Evolutionary conservation across 108 stramenopile species (phyloP).

Genomic region (Schizochytrium sp.): DNA sequence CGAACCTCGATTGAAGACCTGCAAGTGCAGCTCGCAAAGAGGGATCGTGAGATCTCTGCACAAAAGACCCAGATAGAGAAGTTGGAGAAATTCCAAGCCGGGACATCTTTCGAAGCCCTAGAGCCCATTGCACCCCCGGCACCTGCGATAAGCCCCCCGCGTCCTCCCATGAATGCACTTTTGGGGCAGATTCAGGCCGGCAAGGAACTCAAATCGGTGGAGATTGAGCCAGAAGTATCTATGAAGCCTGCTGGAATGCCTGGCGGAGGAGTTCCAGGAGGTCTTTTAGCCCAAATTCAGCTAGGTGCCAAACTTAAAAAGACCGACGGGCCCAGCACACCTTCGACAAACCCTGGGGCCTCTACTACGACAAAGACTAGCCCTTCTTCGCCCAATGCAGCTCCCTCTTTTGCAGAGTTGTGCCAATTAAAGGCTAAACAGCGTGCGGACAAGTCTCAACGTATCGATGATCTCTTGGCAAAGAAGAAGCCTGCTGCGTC

Average conservation of each 20-base stretch:
- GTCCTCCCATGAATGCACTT: background rate
- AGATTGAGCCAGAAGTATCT: too few species aligned
- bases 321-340: background rate
- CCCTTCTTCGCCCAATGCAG: background rate
- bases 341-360: background rate
- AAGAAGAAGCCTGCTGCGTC: background rate
- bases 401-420: slow-evolving; percentile 6
- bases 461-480: slow-evolving; percentile 19
- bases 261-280: background rate
- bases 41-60: background rate
- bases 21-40: background rate
- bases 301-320: background rate
- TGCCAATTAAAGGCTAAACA: slow-evolving; percentile 20
- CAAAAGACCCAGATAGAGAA: background rate
- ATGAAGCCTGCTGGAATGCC: too few species aligned
- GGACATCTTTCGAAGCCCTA: background rate
- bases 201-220: too few species aligned
- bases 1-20: background rate
- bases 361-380: background rate
- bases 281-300: slow-evolving; percentile 19
- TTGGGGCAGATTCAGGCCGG: too few species aligned
- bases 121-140: background rate
- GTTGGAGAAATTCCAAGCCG: slow-evolving; percentile 30
- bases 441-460: background rate
- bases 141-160: background rate